Conservation (phyloP, 108 stramenopile species). For the Skeletonema potamos region DNA sequence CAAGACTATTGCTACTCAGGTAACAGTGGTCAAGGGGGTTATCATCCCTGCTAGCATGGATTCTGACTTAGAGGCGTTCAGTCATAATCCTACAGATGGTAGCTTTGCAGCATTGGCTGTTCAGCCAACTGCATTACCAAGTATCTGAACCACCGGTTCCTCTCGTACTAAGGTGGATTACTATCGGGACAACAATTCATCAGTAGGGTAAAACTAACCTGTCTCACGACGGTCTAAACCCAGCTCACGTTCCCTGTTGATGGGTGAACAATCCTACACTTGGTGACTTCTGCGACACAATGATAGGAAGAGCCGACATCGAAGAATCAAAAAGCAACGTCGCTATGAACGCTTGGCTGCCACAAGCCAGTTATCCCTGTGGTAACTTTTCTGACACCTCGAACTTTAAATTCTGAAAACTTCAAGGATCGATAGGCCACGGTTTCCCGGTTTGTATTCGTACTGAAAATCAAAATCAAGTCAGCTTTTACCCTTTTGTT, state of each 20-base stretch:
- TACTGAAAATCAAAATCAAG: slow-evolving; percentile 98
- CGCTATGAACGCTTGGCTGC: slow-evolving; percentile 89
- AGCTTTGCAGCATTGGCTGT: slow-evolving; percentile 92
- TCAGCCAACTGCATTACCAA: slow-evolving; percentile 93
- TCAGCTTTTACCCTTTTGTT: slow-evolving; percentile 94
- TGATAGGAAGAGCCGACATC: slow-evolving; percentile 96
- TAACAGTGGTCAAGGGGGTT: slow-evolving; percentile 78
- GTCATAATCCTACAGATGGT: slow-evolving; percentile 94
- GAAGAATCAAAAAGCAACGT: slow-evolving; percentile 95
- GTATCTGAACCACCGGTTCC: slow-evolving; percentile 97
- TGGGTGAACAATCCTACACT: slow-evolving; percentile 98
- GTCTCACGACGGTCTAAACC: slow-evolving; percentile 99
- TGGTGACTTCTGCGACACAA: slow-evolving; percentile 96
- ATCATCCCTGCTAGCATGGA: slow-evolving; percentile 92
- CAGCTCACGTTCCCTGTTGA: slow-evolving; percentile 96
- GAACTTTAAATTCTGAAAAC: slow-evolving; percentile 93
- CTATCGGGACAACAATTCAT: slow-evolving; percentile 89
- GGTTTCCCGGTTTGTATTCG: slow-evolving; percentile 95
- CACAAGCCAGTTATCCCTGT: slow-evolving; percentile 98
- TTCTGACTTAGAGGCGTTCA: slow-evolving; percentile 97
- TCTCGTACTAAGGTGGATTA: slow-evolving; percentile 99
- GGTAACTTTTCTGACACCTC: slow-evolving; percentile 99
- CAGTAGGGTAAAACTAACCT: slow-evolving; percentile 96
- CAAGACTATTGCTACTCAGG: slow-evolving; percentile 71
- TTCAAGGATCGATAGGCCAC: slow-evolving; percentile 98